These are phyloP conservation scores for Pinus albicaulis DNA, from an alignment of 75 land plant species.

Conservation along the genomic window DNA sequence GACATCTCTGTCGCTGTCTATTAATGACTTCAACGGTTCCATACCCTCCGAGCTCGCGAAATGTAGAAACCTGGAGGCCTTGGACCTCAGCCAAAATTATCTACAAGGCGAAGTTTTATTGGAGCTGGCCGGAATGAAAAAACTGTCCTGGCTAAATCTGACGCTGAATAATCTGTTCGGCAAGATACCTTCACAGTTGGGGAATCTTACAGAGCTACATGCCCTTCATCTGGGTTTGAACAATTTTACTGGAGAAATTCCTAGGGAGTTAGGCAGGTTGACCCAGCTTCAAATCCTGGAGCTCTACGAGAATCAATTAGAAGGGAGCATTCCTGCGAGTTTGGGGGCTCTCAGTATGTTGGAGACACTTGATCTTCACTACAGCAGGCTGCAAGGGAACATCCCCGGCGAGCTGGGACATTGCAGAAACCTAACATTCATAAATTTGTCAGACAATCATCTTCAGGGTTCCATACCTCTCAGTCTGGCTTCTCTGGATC, in stretches of 20 bases:
- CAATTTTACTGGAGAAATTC: constrained; percentile 40
- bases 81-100: constrained; percentile 42
- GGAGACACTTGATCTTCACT: constrained; percentile 41
- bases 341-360: constrained; percentile 24
- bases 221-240: constrained; percentile 44
- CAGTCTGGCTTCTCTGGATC: constrained; percentile 46
- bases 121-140: constrained; percentile 21
- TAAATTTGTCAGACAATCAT: constrained; percentile 51
- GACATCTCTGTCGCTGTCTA: background rate
- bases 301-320: constrained; percentile 39
- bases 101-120: constrained; percentile 50
- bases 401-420: constrained; percentile 50
- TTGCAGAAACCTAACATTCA: constrained; percentile 31
- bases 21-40: constrained; percentile 25
- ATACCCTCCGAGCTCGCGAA: constrained; percentile 22
- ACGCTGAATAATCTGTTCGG: too few relatives aligned
- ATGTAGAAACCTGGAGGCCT: constrained; percentile 20
- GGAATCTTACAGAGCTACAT: constrained; percentile 28
- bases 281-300: constrained; percentile 31
- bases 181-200: constrained; percentile 26
- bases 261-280: constrained; percentile 30
- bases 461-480: constrained; percentile 52
- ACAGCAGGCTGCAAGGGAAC: constrained; percentile 28
- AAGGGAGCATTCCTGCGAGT: constrained; percentile 38
- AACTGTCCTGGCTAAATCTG: too few relatives aligned